Conservation (phyloP, 164 flowering plant genomes). For the Berberis vulgaris region DNA sequence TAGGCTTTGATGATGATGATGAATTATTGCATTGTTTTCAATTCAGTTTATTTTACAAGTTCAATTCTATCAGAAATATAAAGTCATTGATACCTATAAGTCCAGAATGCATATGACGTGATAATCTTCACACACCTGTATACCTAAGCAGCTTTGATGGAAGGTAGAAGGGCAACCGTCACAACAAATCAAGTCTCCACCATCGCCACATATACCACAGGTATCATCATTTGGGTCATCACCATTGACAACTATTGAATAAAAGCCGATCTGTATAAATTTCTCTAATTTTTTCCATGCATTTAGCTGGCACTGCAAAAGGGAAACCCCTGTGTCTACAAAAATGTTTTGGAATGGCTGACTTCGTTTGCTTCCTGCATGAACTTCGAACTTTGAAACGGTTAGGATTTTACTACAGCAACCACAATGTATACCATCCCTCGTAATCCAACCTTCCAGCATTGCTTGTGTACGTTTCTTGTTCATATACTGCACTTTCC, state of each 20-base stretch:
- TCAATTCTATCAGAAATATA: too few species aligned
- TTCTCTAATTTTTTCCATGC: slow-evolving; percentile 81
- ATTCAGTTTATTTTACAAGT: too few species aligned
- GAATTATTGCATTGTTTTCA: too few species aligned
- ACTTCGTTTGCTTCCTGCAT: slow-evolving; percentile 83
- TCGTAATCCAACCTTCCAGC: slow-evolving; percentile 86
- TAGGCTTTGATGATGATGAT: too few species aligned
- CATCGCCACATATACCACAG: slow-evolving; percentile 96
- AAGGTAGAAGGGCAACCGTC: slow-evolving; percentile 98
- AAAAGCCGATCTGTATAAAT: slow-evolving; percentile 39
- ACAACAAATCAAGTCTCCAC: slow-evolving; percentile 96
- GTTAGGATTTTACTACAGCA: slow-evolving; percentile 91
- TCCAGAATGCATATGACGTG: neutral
- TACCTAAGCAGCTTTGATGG: slow-evolving; percentile 79
- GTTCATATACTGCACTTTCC: slow-evolving; percentile 84
- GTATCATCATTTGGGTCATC: slow-evolving; percentile 99
- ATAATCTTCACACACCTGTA: slow-evolving; percentile 43
- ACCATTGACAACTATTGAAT: slow-evolving; percentile 43
- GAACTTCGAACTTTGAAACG: slow-evolving; percentile 89
- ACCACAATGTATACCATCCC: slow-evolving; percentile 90
- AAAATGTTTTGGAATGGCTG: slow-evolving; percentile 73
- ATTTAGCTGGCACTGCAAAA: slow-evolving; percentile 73
- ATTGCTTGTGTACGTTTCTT: slow-evolving; percentile 45
- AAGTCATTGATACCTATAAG: too few species aligned
- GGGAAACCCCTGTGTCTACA: slow-evolving; percentile 66